Percentiles rank a stretch among this genome's conserved stretches.
These are phyloP conservation scores for Gaultheria prostrata DNA, from an alignment of 148 eudicot genomes.

Conservation along the genomic window DNA sequence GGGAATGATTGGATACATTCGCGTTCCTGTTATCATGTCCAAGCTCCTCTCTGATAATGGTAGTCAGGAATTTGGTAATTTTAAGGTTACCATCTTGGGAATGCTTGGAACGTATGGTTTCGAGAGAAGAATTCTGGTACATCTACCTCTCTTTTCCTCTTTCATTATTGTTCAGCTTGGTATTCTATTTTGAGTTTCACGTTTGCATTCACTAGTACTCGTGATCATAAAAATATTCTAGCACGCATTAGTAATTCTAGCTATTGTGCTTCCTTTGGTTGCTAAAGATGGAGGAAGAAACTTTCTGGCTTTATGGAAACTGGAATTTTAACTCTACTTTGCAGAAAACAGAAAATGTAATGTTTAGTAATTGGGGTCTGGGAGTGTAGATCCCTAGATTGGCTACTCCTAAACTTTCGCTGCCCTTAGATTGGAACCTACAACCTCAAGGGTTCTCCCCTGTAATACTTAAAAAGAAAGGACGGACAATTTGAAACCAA, in stretches of 20 bases:
- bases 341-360: not conserved
- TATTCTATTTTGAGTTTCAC: not conserved
- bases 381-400: not conserved
- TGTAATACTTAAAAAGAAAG: not conserved
- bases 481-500: not conserved
- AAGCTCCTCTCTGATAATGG: slow-evolving; percentile 89
- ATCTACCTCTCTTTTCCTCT: slow-evolving; percentile 14
- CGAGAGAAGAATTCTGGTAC: slow-evolving; percentile 87
- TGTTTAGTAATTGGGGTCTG: not conserved
- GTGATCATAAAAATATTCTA: not conserved
- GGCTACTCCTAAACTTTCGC: not conserved
- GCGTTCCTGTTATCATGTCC: slow-evolving; percentile 76
- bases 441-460: not conserved
- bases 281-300: not conserved
- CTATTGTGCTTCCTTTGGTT: not conserved
- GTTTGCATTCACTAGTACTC: not conserved
- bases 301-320: not conserved
- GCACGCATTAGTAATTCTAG: not conserved
- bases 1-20: slow-evolving; percentile 93
- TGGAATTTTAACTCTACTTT: not conserved
- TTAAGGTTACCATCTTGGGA: slow-evolving; percentile 82
- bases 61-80: slow-evolving; percentile 94
- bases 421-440: not conserved
- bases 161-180: not conserved
- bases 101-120: slow-evolving; percentile 96